Evolutionary conservation across 768 basidiomycete genomes (phyloP).

Genomic region (Harrya chromipes): DNA sequence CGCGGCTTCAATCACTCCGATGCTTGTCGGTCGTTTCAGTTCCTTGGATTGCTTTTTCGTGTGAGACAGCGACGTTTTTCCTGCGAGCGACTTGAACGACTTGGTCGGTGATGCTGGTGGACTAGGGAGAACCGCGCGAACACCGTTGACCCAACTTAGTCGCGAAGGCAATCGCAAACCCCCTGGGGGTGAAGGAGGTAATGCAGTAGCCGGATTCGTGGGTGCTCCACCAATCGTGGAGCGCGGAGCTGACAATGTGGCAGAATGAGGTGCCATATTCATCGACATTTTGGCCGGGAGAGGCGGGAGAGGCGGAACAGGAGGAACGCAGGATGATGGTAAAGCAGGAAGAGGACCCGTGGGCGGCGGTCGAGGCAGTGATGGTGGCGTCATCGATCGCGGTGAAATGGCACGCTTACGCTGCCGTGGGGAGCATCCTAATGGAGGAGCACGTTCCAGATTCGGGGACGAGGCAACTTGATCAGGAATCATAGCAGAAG

Average conservation of each 20-base stretch:
- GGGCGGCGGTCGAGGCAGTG: constrained; percentile 27
- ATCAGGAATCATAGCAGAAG: constrained; percentile 3
- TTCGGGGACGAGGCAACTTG: background rate
- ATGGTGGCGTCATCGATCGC: constrained; percentile 26
- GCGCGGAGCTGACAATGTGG: constrained; percentile 7
- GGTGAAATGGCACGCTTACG: constrained; percentile 22
- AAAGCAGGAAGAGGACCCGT: constrained; percentile 29
- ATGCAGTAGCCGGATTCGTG: constrained; percentile 7
- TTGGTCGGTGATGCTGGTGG: constrained; percentile 30
- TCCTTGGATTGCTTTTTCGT: constrained; percentile 4
- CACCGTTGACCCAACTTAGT: constrained; percentile 27
- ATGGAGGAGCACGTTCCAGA: constrained; percentile 19
- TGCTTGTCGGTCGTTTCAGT: constrained; percentile 25
- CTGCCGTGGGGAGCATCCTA: constrained; percentile 15
- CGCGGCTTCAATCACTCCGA: constrained; percentile 31
- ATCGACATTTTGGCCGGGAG: constrained; percentile 17
- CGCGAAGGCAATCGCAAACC: constrained; percentile 32
- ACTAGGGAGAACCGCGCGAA: constrained; percentile 28
- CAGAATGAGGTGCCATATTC: constrained; percentile 3
- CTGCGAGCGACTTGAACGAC: constrained; percentile 4
- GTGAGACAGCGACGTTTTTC: constrained; percentile 9
- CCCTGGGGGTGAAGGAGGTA: constrained; percentile 28
- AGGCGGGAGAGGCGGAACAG: constrained; percentile 28
- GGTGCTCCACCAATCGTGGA: constrained; percentile 3
- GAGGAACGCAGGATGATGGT: constrained; percentile 18